Conservation (phyloP, 352 stramenopile genomes). For the Globisporangium sylvaticum region DNA sequence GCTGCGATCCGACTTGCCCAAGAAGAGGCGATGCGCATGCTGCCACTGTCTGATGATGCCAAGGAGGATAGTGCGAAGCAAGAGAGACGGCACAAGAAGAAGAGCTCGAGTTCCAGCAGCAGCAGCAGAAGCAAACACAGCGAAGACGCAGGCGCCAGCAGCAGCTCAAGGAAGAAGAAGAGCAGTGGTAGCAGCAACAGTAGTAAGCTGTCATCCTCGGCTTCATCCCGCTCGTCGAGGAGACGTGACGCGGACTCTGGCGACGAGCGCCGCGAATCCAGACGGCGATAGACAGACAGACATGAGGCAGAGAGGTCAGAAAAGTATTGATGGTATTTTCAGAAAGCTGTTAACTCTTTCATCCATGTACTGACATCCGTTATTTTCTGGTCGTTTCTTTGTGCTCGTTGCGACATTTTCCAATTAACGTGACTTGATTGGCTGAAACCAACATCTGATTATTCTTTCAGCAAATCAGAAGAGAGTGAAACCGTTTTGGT, state of each 20-base stretch:
- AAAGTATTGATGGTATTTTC: not conserved
- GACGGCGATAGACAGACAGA: not conserved
- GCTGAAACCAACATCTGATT: not conserved
- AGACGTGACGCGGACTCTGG: not conserved
- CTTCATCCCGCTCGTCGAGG: conserved; percentile 17
- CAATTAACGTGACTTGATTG: not conserved
- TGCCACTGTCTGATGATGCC: conserved; percentile 18
- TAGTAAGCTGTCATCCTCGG: conserved; percentile 12
- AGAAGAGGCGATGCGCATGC: conserved; percentile 62
- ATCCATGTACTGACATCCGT: not conserved
- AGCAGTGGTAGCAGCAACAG: conserved; percentile 23
- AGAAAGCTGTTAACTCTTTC: not conserved
- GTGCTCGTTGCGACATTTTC: not conserved
- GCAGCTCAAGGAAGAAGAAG: conserved; percentile 7
- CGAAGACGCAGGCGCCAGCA: conserved; percentile 12
- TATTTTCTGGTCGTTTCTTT: not conserved
- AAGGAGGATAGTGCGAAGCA: conserved; percentile 1
- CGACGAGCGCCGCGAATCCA: conserved; percentile 6
- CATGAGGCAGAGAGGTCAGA: no score
- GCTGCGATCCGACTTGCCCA: conserved; percentile 67
- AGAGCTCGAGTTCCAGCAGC: conserved; percentile 17
- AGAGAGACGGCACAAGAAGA: conserved; percentile 34
- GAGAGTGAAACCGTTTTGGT: not conserved
- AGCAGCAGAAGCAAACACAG: conserved; percentile 8
- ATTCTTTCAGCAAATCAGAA: not conserved